Percentiles rank a stretch among this genome's conserved stretches.
These are phyloP conservation scores for Candida schatavii DNA, from an alignment of 805 yeast species.

Conservation along the genomic window DNA sequence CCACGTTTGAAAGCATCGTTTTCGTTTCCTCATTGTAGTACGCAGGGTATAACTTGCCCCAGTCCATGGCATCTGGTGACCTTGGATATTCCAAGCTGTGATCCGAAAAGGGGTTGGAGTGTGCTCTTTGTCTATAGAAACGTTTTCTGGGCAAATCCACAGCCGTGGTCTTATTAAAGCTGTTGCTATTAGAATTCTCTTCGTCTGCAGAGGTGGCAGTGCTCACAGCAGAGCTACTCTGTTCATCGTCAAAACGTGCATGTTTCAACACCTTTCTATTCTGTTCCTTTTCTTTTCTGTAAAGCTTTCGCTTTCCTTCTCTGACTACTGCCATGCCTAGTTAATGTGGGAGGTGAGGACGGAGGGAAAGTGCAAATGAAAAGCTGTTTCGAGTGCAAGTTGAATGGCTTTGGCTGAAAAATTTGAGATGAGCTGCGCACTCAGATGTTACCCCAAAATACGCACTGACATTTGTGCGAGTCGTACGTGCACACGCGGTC, in stretches of 20 bases:
- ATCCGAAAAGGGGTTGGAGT: constrained; percentile 95
- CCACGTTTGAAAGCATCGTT: constrained; percentile 54
- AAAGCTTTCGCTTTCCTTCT: constrained; percentile 45
- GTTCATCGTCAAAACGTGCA: constrained; percentile 39
- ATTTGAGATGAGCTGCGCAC: constrained; percentile 4
- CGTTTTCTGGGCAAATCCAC: constrained; percentile 75
- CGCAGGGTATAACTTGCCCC: constrained; percentile 75
- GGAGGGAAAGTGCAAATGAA: not conserved
- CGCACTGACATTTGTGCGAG: too few species aligned
- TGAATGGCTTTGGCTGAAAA: too few species aligned
- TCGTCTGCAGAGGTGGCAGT: constrained; percentile 17
- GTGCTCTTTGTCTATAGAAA: constrained; percentile 94
- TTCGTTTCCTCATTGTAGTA: constrained; percentile 42
- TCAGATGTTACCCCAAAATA: too few species aligned
- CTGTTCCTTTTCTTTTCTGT: constrained; percentile 47
- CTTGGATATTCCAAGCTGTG: constrained; percentile 87
- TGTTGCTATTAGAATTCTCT: constrained; percentile 65
- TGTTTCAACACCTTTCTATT: constrained; percentile 44
- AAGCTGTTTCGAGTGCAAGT: too few species aligned
- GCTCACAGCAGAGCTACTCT: constrained; percentile 13
- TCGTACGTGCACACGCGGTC: too few species aligned
- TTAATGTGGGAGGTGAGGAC: not conserved
- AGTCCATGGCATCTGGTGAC: constrained; percentile 81
- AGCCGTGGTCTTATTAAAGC: constrained; percentile 56
- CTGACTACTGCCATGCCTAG: constrained; percentile 11